Evolutionary conservation across 163 green algal species (phyloP), one percentile per base, ranked within the genome.

Genomic region (Coccomyxa subellipsoidea): DNA sequence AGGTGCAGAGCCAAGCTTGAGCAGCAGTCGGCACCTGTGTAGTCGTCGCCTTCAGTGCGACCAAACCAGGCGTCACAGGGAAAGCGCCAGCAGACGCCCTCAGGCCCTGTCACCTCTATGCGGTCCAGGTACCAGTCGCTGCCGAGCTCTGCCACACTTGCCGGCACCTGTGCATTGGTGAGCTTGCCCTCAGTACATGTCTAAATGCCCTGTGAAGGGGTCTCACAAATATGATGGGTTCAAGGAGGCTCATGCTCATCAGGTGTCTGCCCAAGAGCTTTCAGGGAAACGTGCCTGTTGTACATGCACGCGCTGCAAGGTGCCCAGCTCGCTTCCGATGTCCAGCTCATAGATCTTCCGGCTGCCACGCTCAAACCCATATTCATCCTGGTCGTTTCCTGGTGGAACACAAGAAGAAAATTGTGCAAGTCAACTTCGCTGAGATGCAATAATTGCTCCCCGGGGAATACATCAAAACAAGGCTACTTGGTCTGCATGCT

Each of bases 61-160:
- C 93, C 93, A 70, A 97, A 88, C 94, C 94, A 97, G 23, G 86
- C 54, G 32, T 92, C 82, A 84, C 92, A 97, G 27, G 93, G 94
- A 80, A 97, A 97, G 18, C 34, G 38, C 79, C 78, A 70, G 38
- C 23, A 25, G 38, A 59, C 10, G 34, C 54, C 80, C 10, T 88
- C 83, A 0, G 90, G 90, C 0, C 84, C 88, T n/a, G 84, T 54
- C 9, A 96, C 89, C 38, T 92, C 81, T 0, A 97, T 85, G 15
- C 89, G 79, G 76, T 97, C 90, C 40, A 97, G 87, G 82, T 89
- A 96, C 93, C 93, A 96, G 31, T 88, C 90, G 15, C 29, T 83
- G 32, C 82, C 79, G 15, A 73, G 37, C 15, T 83, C 69, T 32
- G 66, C 53, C 31, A n/a, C 15, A 18, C 23, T 66, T 9, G 77